Conservation (phyloP, 257 asterid species). For the Salvia miltiorrhiza region DNA sequence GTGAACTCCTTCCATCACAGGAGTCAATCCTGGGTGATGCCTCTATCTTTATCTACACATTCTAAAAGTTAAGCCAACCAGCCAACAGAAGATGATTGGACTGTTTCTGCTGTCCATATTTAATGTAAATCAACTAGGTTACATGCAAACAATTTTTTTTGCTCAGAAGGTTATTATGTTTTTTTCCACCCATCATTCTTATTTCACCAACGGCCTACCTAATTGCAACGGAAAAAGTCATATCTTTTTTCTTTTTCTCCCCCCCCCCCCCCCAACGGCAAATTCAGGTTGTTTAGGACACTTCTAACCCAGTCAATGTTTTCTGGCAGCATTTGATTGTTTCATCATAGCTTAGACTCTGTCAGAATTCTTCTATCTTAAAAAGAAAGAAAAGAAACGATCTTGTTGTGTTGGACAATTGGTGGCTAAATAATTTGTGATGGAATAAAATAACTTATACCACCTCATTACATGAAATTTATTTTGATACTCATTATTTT, state of each 20-base stretch:
- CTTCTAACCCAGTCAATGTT: background rate
- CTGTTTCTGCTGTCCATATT: background rate
- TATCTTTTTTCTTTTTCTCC: too few relatives aligned
- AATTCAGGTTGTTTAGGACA: background rate
- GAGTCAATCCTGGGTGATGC: background rate
- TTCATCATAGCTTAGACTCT: background rate
- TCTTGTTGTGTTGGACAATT: background rate
- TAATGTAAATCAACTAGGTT: background rate
- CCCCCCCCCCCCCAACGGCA: too few relatives aligned
- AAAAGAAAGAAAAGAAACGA: background rate
- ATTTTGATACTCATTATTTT: constrained; percentile 8
- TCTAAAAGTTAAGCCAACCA: background rate
- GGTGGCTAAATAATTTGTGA: background rate
- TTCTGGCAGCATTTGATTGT: background rate
- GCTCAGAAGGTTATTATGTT: background rate
- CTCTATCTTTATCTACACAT: background rate
- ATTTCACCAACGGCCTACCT: background rate
- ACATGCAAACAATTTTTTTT: background rate
- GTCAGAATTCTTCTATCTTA: background rate
- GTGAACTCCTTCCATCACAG: background rate
- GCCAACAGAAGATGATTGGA: background rate
- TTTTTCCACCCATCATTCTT: background rate
- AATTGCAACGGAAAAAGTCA: background rate
- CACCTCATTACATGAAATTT: background rate
- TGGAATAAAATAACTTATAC: background rate